A percentile compares a stretch with the other conserved stretches of the same genome.
Conservation (phyloP, 2,329 filamentous ascomycete genomes). For the Ceratocystis albifundus region DNA sequence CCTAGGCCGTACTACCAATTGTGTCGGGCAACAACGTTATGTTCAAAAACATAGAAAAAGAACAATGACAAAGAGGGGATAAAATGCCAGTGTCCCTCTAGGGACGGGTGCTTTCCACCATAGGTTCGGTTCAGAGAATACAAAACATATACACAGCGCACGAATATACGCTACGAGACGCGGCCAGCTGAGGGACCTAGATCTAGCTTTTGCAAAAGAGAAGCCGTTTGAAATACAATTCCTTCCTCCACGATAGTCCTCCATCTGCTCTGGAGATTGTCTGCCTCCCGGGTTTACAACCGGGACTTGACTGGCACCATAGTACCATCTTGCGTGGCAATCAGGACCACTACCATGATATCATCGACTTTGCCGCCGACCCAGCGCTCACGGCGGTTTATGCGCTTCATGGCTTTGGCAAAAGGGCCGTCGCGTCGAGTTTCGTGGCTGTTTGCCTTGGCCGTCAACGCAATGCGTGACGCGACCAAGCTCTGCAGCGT, state of each 20-base stretch:
- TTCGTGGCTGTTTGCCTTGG: constrained; percentile 75
- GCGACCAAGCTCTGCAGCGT: constrained; percentile 71
- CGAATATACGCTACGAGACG: neutral
- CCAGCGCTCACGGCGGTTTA: constrained; percentile 77
- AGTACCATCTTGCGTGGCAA: constrained; percentile 55
- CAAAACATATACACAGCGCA: neutral
- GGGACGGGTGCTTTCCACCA: neutral
- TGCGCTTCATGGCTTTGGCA: constrained; percentile 81
- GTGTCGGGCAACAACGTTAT: neutral
- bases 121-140: neutral
- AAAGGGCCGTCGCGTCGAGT: constrained; percentile 79
- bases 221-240: neutral
- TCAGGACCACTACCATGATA: constrained; percentile 72
- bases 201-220: neutral
- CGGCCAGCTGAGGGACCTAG: neutral
- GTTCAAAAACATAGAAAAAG: neutral
- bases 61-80: neutral
- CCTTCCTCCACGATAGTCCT: neutral
- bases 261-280: neutral
- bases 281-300: constrained; percentile 26
- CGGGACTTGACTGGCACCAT: constrained; percentile 27
- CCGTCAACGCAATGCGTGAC: constrained; percentile 64
- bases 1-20: neutral
- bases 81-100: neutral
- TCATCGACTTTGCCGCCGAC: constrained; percentile 91